phyloP scores from a whole-genome alignment of 163 green algal species.

The Scenedesmus sp. region DNA sequence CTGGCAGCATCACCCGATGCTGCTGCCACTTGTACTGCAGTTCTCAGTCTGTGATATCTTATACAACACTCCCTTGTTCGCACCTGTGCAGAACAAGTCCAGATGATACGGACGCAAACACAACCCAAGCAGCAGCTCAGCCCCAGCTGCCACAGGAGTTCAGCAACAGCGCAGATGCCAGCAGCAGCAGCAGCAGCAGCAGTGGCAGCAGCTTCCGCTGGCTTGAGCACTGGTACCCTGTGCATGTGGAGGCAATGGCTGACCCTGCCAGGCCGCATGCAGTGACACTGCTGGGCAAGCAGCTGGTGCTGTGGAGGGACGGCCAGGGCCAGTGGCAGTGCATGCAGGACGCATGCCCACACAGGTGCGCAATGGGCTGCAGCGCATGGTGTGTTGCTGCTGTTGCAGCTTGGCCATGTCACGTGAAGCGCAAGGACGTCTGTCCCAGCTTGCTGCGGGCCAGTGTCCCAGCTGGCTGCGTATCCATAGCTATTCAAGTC shows the following conservation, averaged over 20 bases:
- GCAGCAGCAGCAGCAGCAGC: not conserved
- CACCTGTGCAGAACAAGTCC: not conserved
- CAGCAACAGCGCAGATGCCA: not conserved
- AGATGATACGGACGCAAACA: not conserved
- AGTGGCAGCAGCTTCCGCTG: constrained; percentile 54
- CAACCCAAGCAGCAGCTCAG: not conserved
- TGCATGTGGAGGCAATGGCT: constrained; percentile 53
- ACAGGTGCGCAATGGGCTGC: not conserved
- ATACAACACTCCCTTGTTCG: not conserved
- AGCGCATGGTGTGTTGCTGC: not conserved
- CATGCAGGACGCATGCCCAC: constrained; percentile 45
- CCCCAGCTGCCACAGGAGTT: not conserved
- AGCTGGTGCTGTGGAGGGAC: constrained; percentile 42
- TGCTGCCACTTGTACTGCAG: not conserved
- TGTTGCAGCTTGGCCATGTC: too few species aligned
- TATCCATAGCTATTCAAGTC: too few species aligned
- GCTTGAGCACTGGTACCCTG: constrained; percentile 66
- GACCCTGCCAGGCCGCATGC: constrained; percentile 35
- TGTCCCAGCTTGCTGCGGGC: too few species aligned
- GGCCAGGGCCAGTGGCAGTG: constrained; percentile 22
- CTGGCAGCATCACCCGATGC: not conserved
- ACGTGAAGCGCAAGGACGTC: too few species aligned
- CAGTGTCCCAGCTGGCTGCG: too few species aligned
- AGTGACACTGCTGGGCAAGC: constrained; percentile 30
- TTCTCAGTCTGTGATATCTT: not conserved